A percentile compares a stretch with the other conserved stretches of the same genome.
Evolutionary conservation across 768 basidiomycete genomes (phyloP).

Genomic region (Cubamyces sp.): DNA sequence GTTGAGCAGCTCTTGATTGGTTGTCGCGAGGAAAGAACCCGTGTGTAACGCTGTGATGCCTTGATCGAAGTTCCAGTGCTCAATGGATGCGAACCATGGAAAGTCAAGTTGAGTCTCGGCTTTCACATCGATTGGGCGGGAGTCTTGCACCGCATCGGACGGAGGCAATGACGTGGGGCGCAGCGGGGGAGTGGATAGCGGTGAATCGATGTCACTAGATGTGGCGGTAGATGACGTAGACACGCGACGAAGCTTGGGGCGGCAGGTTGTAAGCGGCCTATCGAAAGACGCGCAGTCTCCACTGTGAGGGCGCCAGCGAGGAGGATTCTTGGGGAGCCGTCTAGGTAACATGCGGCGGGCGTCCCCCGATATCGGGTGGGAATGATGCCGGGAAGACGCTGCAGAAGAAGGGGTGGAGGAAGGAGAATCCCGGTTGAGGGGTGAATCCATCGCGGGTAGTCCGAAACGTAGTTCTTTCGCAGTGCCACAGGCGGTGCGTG

Average conservation of each 20-base stretch:
- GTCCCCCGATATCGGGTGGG: no score
- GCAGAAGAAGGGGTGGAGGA: neutral
- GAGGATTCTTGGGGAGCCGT: neutral
- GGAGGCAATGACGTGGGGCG: neutral
- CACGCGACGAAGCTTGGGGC: neutral
- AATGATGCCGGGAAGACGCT: no score
- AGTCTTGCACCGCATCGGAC: neutral
- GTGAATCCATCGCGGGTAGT: neutral
- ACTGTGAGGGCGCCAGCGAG: neutral
- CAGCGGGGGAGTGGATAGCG: neutral
- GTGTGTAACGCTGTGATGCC: no score
- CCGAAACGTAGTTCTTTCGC: no score
- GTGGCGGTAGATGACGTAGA: neutral
- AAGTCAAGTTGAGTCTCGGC: no score
- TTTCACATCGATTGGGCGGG: neutral
- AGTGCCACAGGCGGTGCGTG: no score
- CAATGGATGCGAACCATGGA: no score
- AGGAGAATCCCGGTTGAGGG: neutral
- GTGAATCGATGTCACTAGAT: neutral
- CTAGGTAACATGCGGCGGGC: neutral
- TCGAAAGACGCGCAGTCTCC: neutral
- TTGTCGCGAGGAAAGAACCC: no score
- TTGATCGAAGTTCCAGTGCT: no score
- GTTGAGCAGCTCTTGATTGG: no score
- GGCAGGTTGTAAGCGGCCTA: neutral